phyloP scores from a whole-genome alignment of 768 basidiomycete species.

The Boletellus ananas region DNA sequence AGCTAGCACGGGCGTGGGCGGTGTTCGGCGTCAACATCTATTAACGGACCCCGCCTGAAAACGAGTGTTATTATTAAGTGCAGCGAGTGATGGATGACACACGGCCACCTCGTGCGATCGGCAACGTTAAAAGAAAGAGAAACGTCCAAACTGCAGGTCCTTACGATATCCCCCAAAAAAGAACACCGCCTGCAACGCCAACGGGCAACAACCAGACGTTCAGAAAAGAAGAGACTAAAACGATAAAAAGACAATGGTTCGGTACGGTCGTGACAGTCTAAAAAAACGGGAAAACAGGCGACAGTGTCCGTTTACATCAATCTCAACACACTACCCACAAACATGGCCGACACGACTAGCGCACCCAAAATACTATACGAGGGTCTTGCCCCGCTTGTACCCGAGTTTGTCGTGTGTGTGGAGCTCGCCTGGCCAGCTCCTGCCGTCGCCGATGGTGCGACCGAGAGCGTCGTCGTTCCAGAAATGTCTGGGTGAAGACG shows the following conservation, averaged over 20 bases:
- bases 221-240: neutral
- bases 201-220: too few relatives aligned
- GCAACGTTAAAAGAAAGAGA: too few relatives aligned
- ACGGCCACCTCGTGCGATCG: too few relatives aligned
- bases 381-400: neutral
- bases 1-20: too few relatives aligned
- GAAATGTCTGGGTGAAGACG: conserved; percentile 16
- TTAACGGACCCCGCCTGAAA: too few relatives aligned
- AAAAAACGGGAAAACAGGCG: neutral
- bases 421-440: conserved; percentile 2
- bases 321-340: conserved; percentile 12
- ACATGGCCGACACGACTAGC: conserved; percentile 13
- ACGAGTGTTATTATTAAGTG: too few relatives aligned
- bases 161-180: too few relatives aligned
- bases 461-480: conserved; percentile 23
- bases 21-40: too few relatives aligned
- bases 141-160: too few relatives aligned
- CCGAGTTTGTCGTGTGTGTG: neutral
- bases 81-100: too few relatives aligned
- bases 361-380: conserved; percentile 5
- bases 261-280: neutral
- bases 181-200: too few relatives aligned
- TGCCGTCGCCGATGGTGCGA: neutral
- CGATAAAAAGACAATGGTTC: neutral
- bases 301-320: conserved; percentile 13